Evolutionary conservation across 495 filamentous ascomycete species (phyloP).

Genomic region (Penicillium turbatum): DNA sequence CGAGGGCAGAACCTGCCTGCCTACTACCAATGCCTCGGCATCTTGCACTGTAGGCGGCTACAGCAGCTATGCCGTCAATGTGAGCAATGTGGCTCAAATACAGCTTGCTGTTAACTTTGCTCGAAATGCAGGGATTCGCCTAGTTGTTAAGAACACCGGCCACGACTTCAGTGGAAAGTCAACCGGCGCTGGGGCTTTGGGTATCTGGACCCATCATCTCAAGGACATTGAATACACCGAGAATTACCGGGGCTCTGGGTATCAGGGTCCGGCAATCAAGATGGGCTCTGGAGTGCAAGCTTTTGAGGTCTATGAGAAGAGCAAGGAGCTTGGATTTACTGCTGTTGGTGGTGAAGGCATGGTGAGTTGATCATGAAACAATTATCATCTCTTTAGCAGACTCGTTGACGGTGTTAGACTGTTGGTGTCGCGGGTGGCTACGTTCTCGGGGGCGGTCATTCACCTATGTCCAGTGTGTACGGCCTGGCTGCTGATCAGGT

Average conservation of each 20-base stretch:
- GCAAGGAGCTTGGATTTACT: conserved; percentile 42
- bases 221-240: conserved; percentile 40
- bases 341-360: conserved; percentile 53
- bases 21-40: conserved; percentile 25
- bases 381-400: background rate
- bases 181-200: conserved; percentile 51
- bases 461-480: conserved; percentile 45
- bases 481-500: conserved; percentile 53
- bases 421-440: conserved; percentile 43
- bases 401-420: conserved; percentile 13
- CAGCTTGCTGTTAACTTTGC: conserved; percentile 61
- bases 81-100: conserved; percentile 50
- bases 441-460: conserved; percentile 44
- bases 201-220: conserved; percentile 59
- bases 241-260: conserved; percentile 32
- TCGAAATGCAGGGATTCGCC: conserved; percentile 50
- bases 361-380: conserved; percentile 8
- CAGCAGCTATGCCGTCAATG: conserved; percentile 57
- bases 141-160: conserved; percentile 68
- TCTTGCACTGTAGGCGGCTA: conserved; percentile 56
- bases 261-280: conserved; percentile 50
- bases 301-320: conserved; percentile 46
- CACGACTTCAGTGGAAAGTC: conserved; percentile 62
- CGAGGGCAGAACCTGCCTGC: conserved; percentile 36
- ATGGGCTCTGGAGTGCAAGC: conserved; percentile 56